phyloP scores from a whole-genome alignment of 2,329 filamentous ascomycete genomes.

The Cadophora sp. region DNA sequence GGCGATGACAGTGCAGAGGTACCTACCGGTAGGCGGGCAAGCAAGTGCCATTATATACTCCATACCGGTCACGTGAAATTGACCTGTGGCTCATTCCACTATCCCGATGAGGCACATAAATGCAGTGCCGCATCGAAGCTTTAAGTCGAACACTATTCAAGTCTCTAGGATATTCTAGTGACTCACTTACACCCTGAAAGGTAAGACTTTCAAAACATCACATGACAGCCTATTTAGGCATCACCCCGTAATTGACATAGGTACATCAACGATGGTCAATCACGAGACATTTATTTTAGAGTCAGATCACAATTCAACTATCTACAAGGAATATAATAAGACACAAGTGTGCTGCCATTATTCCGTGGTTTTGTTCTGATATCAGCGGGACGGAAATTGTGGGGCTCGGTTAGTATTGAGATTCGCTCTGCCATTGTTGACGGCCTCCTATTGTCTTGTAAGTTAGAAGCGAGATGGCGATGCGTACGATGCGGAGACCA shows the following conservation, averaged over 20 bases:
- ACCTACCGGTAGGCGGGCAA: too few relatives aligned
- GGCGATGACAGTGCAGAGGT: too few relatives aligned
- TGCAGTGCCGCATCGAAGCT: neutral
- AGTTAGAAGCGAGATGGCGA: neutral
- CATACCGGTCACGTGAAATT: neutral
- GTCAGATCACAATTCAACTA: neutral
- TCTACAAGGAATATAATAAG: neutral
- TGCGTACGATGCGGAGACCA: neutral
- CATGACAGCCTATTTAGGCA: constrained; percentile 23
- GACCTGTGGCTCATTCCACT: neutral
- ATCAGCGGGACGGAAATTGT: constrained; percentile 1
- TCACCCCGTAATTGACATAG: neutral
- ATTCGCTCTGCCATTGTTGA: constrained; percentile 4
- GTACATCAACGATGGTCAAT: constrained; percentile 16
- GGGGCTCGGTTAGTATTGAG: constrained; percentile 9
- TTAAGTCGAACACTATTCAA: neutral
- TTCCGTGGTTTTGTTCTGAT: neutral
- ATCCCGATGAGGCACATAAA: neutral
- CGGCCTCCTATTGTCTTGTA: neutral
- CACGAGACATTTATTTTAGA: constrained; percentile 14
- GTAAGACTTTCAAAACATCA: constrained; percentile 11
- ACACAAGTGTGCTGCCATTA: neutral
- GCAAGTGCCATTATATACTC: too few relatives aligned
- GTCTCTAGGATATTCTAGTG: neutral
- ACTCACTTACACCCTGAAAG: neutral